phyloP scores from a whole-genome alignment of 176 grass and related monocot genomes.

The Oryza brachyantha region DNA sequence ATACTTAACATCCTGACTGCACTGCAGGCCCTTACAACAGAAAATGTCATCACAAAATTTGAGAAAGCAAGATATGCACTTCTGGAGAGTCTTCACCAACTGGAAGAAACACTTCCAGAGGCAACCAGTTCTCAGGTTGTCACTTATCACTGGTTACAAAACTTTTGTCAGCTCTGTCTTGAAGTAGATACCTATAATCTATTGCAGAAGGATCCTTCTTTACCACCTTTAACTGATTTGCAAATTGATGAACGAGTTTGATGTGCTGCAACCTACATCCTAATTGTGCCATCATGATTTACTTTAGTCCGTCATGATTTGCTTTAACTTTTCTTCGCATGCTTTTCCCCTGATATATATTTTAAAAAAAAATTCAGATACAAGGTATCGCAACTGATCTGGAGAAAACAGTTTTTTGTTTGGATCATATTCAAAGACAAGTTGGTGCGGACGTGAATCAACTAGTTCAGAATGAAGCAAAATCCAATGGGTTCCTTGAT shows the following conservation, averaged over 20 bases:
- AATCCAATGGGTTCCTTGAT: conserved; percentile 41
- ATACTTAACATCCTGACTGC: neutral
- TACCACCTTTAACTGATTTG: neutral
- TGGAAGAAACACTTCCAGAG: conserved; percentile 62
- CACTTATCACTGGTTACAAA: conserved; percentile 1
- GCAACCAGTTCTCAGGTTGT: conserved; percentile 55
- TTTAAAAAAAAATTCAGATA: conserved; percentile 46
- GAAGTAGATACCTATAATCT: neutral
- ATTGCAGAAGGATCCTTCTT: neutral
- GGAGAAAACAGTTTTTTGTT: conserved; percentile 48
- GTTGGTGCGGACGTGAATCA: conserved; percentile 49
- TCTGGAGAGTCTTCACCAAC: conserved; percentile 61
- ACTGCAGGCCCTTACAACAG: conserved; percentile 67
- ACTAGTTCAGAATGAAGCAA: conserved; percentile 53
- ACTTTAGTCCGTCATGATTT: conserved; percentile 14
- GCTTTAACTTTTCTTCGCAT: neutral
- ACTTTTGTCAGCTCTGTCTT: neutral
- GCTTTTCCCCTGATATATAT: conserved; percentile 15
- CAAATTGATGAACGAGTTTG: neutral
- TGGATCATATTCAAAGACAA: conserved; percentile 68
- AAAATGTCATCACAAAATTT: conserved; percentile 57
- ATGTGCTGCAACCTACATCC: neutral
- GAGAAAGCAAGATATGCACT: conserved; percentile 71
- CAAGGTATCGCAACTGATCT: conserved; percentile 48
- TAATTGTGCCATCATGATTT: conserved; percentile 16